Conservation (phyloP, 192 early-diverging fungal genomes). For the Lobosporangium transversale region DNA sequence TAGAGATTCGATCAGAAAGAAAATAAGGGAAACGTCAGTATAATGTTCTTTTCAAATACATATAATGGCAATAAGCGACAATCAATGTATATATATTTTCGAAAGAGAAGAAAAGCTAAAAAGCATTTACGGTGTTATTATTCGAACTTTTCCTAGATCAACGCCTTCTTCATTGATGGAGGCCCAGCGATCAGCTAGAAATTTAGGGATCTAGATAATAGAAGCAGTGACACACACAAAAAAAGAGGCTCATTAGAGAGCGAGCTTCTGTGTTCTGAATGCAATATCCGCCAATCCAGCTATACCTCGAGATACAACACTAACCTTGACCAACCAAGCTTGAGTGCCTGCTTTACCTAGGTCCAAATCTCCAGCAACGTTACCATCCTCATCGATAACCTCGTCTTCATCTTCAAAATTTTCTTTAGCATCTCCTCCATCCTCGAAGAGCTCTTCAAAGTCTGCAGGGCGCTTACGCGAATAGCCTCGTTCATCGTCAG, state of each 20-base stretch:
- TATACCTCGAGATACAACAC: too few relatives aligned
- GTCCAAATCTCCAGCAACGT: conserved; percentile 77
- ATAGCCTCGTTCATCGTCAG: conserved; percentile 18
- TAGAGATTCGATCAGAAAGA: background rate
- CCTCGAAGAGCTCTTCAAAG: conserved; percentile 64
- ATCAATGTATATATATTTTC: too few relatives aligned
- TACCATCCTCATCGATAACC: conserved; percentile 66
- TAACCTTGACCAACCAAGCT: conserved; percentile 92
- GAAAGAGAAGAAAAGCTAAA: background rate
- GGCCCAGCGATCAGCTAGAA: conserved; percentile 89
- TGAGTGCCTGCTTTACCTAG: conserved; percentile 73
- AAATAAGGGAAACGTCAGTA: background rate
- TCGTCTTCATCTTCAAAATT: conserved; percentile 57
- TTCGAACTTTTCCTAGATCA: conserved; percentile 82
- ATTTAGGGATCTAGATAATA: conserved; percentile 75
- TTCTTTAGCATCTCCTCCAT: conserved; percentile 39
- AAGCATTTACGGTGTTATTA: conserved; percentile 65
- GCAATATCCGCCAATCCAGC: too few relatives aligned
- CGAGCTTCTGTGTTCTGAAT: too few relatives aligned
- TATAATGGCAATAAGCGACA: too few relatives aligned
- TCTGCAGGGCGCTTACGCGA: conserved; percentile 51
- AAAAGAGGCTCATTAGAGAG: too few relatives aligned
- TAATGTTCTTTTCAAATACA: background rate
- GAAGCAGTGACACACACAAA: background rate
- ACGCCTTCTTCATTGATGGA: conserved; percentile 69